Percentiles rank a stretch among this genome's conserved stretches.
Evolutionary conservation across 2,329 filamentous ascomycete genomes (phyloP).

Genomic region (Exophiala dermatitidis): DNA sequence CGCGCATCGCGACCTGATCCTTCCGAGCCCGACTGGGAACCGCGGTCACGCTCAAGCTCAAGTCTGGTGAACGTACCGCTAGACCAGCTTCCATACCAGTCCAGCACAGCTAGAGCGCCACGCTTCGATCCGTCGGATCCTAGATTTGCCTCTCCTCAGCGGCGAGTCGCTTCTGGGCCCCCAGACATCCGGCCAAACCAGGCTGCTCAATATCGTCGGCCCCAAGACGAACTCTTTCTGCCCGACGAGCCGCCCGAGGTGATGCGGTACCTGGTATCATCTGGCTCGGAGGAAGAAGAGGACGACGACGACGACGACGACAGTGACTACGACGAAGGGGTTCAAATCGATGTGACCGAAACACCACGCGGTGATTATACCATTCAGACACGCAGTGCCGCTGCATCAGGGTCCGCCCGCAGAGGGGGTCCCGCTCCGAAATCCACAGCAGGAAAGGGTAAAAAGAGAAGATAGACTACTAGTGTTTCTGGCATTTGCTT

Average conservation of each 20-base stretch:
- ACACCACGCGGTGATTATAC: constrained; percentile 15
- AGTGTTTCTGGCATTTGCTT: background rate
- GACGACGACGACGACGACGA: constrained; percentile 20
- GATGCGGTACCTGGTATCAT: constrained; percentile 19
- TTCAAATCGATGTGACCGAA: constrained; percentile 22
- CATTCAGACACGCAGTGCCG: constrained; percentile 25
- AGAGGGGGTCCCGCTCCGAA: constrained; percentile 7
- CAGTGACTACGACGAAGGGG: constrained; percentile 17
- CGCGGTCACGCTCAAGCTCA: constrained; percentile 36
- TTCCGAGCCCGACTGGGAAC: constrained; percentile 44
- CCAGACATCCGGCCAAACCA: constrained; percentile 7
- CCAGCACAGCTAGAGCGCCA: constrained; percentile 29
- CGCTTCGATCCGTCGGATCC: constrained; percentile 31
- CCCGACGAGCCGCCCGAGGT: constrained; percentile 19
- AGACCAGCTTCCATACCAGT: constrained; percentile 30
- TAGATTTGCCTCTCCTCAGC: constrained; percentile 26
- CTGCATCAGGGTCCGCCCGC: constrained; percentile 7
- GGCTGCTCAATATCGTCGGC: constrained; percentile 16
- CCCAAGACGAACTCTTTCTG: constrained; percentile 24
- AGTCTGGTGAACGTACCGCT: constrained; percentile 29
- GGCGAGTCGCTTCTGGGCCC: constrained; percentile 42
- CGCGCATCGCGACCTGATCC: constrained; percentile 38
- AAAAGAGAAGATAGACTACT: constrained; percentile 15
- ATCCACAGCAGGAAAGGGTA: constrained; percentile 11
- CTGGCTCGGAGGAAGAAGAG: constrained; percentile 18